Base-by-base conservation (phyloP, 495 filamentous ascomycete genomes). In the Trichoderma asperelloides region DNA sequence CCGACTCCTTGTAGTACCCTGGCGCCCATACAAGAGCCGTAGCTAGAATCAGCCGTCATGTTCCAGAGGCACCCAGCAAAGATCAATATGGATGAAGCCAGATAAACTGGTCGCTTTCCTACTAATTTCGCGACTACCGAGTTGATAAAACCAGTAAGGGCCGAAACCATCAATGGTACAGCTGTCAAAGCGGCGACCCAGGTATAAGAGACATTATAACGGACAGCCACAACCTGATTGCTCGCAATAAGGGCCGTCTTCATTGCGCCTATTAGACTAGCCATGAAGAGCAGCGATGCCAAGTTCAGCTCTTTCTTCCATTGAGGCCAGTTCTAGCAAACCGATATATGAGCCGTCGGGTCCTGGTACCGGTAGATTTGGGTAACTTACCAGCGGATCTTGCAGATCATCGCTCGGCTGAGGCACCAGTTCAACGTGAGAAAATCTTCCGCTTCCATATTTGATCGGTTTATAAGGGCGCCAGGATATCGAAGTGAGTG, bases 211-310 rank as follows among this genome's bases (percentile, higher is more conserved):
- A 80, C 77, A 1, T 69, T 67, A 63, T 78, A 78, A 30, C 71
- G 68, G 33, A 74, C 71, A 7, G 79, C 76, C 16, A 84, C 67
- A 37, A 75, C 75, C 40, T 75, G 72, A 67, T 80, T 81, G 8
- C 80, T 77, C n/a, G 74, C 80, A 41, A 84, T 68, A 43, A 82
- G 78, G 12, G 79, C 76, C n/a, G 80, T 83, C 72, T 84, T 85
- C 71, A 80, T 78, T 5, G 78, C 76, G 0, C 78, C 76, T 1
- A 78, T 73, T 30, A 81, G 57, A 25, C 78, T 76, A 16, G 78
- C 76, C 68, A 76, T 74, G 60, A 79, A 70, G 15, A 83, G 68
- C 9, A 85, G 68, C 2, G 80, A 74, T 27, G 65, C 68, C 23
- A 79, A 77, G 66, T 81, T 79, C 1, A 81, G 66, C 67, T 84